Evolutionary conservation across 1,284 basidiomycete species (phyloP).

Genomic region (Ustilago loliicola): DNA sequence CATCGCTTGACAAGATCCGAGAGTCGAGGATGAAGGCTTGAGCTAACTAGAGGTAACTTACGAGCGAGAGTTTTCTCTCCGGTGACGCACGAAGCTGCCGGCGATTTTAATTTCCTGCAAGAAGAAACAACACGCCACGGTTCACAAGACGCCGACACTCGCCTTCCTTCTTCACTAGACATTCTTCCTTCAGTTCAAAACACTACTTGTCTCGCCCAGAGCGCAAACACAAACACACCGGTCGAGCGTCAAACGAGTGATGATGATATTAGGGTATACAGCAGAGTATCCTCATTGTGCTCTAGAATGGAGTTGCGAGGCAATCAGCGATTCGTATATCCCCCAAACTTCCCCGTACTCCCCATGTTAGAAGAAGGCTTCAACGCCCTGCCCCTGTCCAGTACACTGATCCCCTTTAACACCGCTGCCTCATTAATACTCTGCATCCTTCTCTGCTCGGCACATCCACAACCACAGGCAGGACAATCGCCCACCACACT

Average conservation of each 20-base stretch:
- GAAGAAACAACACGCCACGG: neutral
- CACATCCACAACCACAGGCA: slow-evolving; percentile 55
- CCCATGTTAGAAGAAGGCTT: slow-evolving; percentile 48
- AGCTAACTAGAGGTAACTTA: neutral
- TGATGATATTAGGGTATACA: neutral
- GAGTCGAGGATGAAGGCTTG: neutral
- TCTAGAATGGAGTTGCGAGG: neutral
- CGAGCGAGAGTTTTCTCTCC: neutral
- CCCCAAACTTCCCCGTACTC: slow-evolving; percentile 56
- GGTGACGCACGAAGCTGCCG: slow-evolving; percentile 1
- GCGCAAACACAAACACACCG: neutral
- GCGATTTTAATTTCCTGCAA: slow-evolving; percentile 1
- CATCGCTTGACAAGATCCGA: neutral
- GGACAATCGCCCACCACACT: slow-evolving; percentile 25
- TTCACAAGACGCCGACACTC: neutral
- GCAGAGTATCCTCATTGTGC: neutral
- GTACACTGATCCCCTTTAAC: slow-evolving; percentile 56
- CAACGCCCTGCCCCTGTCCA: slow-evolving; percentile 56
- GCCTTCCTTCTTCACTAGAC: neutral
- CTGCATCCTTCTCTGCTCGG: slow-evolving; percentile 55
- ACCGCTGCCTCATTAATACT: slow-evolving; percentile 60
- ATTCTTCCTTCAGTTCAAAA: neutral
- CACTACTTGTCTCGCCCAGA: neutral
- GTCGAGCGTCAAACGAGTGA: neutral
- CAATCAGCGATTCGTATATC: slow-evolving; percentile 45